A percentile compares a stretch with the other conserved stretches of the same genome.
These are phyloP conservation scores for Anaeramoeba ignava DNA, from an alignment of 78 protist genomes.

Conservation along the genomic window DNA sequence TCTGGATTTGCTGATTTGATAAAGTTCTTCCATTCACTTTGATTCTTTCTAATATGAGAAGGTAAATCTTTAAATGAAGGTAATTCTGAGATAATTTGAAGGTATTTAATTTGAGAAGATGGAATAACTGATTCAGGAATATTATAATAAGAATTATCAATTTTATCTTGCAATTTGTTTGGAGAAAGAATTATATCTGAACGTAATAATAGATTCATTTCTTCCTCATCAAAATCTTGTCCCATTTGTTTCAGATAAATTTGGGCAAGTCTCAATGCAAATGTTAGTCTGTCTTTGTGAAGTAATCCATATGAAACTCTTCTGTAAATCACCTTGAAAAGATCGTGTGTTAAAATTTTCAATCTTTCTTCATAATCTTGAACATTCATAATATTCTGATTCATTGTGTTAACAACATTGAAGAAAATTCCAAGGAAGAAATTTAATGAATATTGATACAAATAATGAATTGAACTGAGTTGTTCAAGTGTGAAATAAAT, in stretches of 20 bases:
- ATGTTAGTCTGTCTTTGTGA: slow-evolving; percentile 51
- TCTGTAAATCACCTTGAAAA: slow-evolving; percentile 18
- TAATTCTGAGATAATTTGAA: neutral
- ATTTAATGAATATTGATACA: slow-evolving; percentile 74
- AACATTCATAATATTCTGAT: neutral
- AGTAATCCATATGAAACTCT: slow-evolving; percentile 48
- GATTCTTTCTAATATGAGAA: neutral
- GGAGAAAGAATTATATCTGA: slow-evolving; percentile 46
- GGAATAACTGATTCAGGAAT: neutral
- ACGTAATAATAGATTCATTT: slow-evolving; percentile 32
- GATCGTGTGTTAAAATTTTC: slow-evolving; percentile 23
- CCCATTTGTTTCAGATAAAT: slow-evolving; percentile 13
- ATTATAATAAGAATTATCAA: neutral
- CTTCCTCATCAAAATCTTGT: slow-evolving; percentile 29
- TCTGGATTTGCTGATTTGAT: neutral
- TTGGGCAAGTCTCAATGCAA: slow-evolving; percentile 71
- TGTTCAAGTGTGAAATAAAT: slow-evolving; percentile 71
- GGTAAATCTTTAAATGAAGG: neutral
- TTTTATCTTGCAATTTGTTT: neutral
- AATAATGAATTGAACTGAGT: slow-evolving; percentile 49
- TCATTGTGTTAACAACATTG: neutral
- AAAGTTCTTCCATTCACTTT: neutral
- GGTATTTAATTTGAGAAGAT: neutral
- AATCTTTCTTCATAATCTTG: slow-evolving; percentile 49
- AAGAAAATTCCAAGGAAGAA: slow-evolving; percentile 62